Evolutionary conservation across 2,329 filamentous ascomycete species (phyloP).

Genomic region (Rhynchosporium secalis): DNA sequence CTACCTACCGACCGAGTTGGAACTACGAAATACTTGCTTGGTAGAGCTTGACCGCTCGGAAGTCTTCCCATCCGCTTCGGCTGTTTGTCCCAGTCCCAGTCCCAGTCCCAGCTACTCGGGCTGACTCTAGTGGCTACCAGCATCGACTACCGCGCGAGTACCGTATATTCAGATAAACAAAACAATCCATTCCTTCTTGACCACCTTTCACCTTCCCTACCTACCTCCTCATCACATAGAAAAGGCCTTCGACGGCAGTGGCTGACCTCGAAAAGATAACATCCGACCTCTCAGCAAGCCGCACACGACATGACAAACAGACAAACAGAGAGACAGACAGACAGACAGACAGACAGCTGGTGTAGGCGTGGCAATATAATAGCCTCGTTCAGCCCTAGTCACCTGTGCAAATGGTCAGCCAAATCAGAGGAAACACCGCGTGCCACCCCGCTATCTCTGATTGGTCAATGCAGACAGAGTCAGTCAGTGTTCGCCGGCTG

Average conservation of each 20-base stretch:
- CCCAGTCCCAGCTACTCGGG: too few species aligned
- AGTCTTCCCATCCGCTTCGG: background rate
- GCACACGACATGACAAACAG: background rate
- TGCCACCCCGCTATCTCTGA: background rate
- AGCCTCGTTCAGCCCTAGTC: background rate
- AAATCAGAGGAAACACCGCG: conserved; percentile 3
- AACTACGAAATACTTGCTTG: too few species aligned
- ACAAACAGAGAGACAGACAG: background rate
- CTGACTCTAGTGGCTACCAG: too few species aligned
- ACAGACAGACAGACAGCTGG: background rate
- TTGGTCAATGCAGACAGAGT: background rate
- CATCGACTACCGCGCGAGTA: too few species aligned
- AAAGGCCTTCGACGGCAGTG: conserved; percentile 1
- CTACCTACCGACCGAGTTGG: background rate
- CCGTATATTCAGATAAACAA: too few species aligned
- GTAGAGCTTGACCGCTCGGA: background rate
- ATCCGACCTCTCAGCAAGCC: conserved; percentile 9
- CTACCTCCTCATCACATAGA: background rate
- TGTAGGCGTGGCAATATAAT: background rate
- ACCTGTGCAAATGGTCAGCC: background rate
- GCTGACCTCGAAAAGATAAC: background rate
- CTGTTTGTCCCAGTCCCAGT: too few species aligned
- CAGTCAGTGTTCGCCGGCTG: conserved; percentile 3
- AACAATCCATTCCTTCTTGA: too few species aligned
- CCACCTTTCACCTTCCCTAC: too few species aligned